Percentiles rank a stretch among this genome's conserved stretches.
Evolutionary conservation across 495 filamentous ascomycete genomes (phyloP).

Genomic region (Aspergillus coremiiformis): DNA sequence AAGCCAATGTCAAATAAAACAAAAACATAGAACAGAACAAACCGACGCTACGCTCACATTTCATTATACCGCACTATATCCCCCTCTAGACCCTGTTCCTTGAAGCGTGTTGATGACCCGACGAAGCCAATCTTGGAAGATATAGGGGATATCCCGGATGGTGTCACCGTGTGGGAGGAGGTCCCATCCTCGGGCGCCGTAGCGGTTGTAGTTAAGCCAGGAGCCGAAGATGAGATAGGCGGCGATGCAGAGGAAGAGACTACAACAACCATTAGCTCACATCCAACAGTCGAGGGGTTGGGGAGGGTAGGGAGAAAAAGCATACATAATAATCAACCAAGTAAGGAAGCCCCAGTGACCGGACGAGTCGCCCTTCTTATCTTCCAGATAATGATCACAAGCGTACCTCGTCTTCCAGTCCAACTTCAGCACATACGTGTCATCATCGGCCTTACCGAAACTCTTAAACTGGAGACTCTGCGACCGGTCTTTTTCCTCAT

Average conservation of each 20-base stretch:
- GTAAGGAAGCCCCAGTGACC: constrained; percentile 88
- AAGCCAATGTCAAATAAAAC: neutral
- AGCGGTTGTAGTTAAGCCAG: constrained; percentile 98
- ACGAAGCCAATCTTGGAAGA: constrained; percentile 80
- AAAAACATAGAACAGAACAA: neutral
- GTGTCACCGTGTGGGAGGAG: constrained; percentile 88
- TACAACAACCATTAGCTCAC: constrained; percentile 7
- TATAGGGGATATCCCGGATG: constrained; percentile 84
- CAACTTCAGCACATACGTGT: constrained; percentile 53
- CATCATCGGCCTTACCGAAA: constrained; percentile 50
- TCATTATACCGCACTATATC: constrained; percentile 82
- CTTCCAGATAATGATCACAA: constrained; percentile 53
- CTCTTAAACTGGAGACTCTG: constrained; percentile 64
- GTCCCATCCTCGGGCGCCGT: constrained; percentile 92
- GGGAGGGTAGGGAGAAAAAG: constrained; percentile 12
- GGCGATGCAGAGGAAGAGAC: constrained; percentile 76
- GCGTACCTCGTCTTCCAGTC: constrained; percentile 82
- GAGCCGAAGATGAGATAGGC: constrained; percentile 96
- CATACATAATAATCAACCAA: constrained; percentile 93
- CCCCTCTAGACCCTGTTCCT: constrained; percentile 70
- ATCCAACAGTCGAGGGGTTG: neutral
- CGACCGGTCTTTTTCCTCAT: constrained; percentile 26
- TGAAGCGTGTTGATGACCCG: constrained; percentile 76
- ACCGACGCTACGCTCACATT: neutral
- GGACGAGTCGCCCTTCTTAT: constrained; percentile 34